Evolutionary conservation across 495 filamentous ascomycete species (phyloP).

Genomic region (Staphylotrichum longicolle): DNA sequence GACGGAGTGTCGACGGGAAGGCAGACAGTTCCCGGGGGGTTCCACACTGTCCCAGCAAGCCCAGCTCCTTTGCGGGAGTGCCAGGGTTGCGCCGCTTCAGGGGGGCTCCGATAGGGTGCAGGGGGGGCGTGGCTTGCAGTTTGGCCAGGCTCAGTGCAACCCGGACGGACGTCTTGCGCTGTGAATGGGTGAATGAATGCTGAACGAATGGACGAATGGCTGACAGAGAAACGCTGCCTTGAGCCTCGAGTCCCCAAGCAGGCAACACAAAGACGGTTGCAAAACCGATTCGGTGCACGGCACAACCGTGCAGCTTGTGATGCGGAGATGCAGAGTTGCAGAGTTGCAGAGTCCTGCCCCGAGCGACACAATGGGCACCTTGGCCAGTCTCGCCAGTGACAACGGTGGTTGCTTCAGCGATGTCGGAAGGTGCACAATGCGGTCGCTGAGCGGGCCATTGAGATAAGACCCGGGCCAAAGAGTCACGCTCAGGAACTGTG

Average conservation of each 20-base stretch:
- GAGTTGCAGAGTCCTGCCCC: too few species aligned
- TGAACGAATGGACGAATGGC: neutral
- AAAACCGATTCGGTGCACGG: neutral
- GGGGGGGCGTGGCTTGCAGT: slow-evolving; percentile 1
- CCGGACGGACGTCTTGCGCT: slow-evolving; percentile 4
- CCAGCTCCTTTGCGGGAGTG: too few species aligned
- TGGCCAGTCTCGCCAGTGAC: neutral
- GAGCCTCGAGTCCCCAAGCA: slow-evolving; percentile 5
- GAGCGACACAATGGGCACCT: neutral
- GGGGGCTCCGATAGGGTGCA: slow-evolving; percentile 24
- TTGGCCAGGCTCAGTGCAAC: slow-evolving; percentile 2
- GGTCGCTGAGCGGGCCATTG: slow-evolving; percentile 5
- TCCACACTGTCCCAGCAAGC: neutral
- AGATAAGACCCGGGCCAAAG: slow-evolving; percentile 1
- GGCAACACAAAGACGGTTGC: neutral
- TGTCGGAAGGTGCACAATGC: slow-evolving; percentile 23
- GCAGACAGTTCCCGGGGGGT: slow-evolving; percentile 20
- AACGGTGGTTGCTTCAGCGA: slow-evolving; percentile 13
- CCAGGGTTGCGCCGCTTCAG: slow-evolving; percentile 9
- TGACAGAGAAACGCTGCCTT: neutral
- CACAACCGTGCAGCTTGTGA: neutral
- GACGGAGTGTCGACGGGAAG: slow-evolving; percentile 16
- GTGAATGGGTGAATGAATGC: slow-evolving; percentile 3
- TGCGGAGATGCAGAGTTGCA: neutral
- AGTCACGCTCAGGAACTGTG: slow-evolving; percentile 1